phyloP scores from a whole-genome alignment of 2,329 filamentous ascomycete species.

The Seiridium unicorne region DNA sequence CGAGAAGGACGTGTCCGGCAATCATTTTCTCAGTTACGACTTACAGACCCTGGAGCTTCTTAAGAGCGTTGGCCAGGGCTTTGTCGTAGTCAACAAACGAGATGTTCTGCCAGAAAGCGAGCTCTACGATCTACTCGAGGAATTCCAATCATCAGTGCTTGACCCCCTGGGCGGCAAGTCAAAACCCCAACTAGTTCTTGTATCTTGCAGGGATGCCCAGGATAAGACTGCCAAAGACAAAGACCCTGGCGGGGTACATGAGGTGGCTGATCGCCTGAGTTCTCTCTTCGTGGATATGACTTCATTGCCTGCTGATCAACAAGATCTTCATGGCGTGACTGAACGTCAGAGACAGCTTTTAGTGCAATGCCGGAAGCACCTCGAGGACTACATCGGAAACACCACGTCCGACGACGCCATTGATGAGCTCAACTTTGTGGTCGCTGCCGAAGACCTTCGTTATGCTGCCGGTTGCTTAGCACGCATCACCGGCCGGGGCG shows the following conservation, averaged over 20 bases:
- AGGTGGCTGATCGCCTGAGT: slow-evolving; percentile 67
- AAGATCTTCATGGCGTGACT: slow-evolving; percentile 86
- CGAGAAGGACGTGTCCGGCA: slow-evolving; percentile 43
- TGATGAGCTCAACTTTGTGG: slow-evolving; percentile 13
- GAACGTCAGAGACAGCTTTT: slow-evolving; percentile 85
- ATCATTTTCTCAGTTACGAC: slow-evolving; percentile 49
- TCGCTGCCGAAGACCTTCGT: slow-evolving; percentile 86
- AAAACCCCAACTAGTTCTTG: slow-evolving; percentile 44
- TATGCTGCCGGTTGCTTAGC: slow-evolving; percentile 78
- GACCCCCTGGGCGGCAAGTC: slow-evolving; percentile 38
- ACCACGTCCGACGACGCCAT: slow-evolving; percentile 33
- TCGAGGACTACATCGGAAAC: slow-evolving; percentile 70
- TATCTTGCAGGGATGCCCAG: slow-evolving; percentile 70
- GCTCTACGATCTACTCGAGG: slow-evolving; percentile 35
- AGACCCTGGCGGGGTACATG: slow-evolving; percentile 60
- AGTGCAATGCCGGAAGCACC: slow-evolving; percentile 66
- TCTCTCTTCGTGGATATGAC: slow-evolving; percentile 70
- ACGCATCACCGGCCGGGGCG: slow-evolving; percentile 82
- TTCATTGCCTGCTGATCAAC: slow-evolving; percentile 65
- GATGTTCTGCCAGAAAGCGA: slow-evolving; percentile 42
- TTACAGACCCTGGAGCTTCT: slow-evolving; percentile 45
- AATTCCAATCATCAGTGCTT: slow-evolving; percentile 38
- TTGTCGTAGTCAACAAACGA: slow-evolving; percentile 64
- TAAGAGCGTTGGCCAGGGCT: slow-evolving; percentile 43
- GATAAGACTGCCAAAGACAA: slow-evolving; percentile 15